Evolutionary conservation across 768 basidiomycete genomes (phyloP).

Genomic region (Xerocomellus chrysenteron): DNA sequence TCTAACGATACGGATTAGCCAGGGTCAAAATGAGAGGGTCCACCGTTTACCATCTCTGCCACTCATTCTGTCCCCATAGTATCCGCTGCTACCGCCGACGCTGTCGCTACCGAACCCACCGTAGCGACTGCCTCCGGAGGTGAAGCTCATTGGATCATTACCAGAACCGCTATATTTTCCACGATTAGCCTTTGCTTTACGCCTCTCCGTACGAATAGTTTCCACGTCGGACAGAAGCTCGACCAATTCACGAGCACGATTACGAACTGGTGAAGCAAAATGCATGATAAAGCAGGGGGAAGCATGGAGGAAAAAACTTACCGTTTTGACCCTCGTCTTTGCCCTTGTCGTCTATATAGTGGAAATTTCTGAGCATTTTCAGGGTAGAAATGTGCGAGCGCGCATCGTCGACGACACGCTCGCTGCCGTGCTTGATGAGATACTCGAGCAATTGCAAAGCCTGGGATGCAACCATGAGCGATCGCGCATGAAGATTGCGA

Average conservation of each 20-base stretch:
- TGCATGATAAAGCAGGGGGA: not conserved
- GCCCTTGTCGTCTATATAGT: constrained; percentile 97
- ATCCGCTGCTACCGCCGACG: constrained; percentile 34
- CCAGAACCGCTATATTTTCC: constrained; percentile 88
- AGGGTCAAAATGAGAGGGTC: not conserved
- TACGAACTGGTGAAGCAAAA: constrained; percentile 67
- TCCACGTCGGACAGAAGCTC: constrained; percentile 91
- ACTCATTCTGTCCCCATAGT: constrained; percentile 45
- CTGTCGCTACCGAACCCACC: constrained; percentile 71
- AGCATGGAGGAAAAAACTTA: constrained; percentile 31
- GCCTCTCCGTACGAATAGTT: constrained; percentile 80
- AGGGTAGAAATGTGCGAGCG: constrained; percentile 91
- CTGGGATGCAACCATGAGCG: constrained; percentile 37
- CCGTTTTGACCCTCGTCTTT: constrained; percentile 99
- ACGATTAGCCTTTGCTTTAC: constrained; percentile 89
- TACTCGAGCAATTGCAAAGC: constrained; percentile 93
- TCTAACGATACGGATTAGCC: constrained; percentile 27
- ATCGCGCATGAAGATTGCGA: not conserved
- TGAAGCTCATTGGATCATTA: constrained; percentile 74
- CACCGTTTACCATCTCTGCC: constrained; percentile 39
- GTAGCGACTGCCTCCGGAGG: constrained; percentile 55
- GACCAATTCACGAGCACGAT: constrained; percentile 90
- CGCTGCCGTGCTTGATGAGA: constrained; percentile 94
- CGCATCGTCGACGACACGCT: constrained; percentile 97
- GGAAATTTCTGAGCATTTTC: constrained; percentile 97